Conservation (phyloP, 2,329 filamentous ascomycete genomes). For the Aspergillus quadricinctus region DNA sequence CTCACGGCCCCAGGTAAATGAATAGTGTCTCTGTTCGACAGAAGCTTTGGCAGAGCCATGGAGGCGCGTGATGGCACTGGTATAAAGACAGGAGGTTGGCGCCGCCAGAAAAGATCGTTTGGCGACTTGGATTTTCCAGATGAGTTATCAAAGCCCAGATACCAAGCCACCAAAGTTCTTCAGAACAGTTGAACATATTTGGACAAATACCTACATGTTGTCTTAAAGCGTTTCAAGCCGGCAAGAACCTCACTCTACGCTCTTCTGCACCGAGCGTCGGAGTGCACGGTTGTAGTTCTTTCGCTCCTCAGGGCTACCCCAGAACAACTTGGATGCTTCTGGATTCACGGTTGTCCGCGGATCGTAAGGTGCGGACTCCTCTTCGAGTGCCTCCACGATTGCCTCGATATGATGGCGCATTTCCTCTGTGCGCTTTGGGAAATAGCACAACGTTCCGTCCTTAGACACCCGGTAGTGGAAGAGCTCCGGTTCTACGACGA, state of each 20-base stretch:
- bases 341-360: constrained; percentile 82
- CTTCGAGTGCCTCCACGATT: constrained; percentile 77
- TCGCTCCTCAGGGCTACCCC: constrained; percentile 73
- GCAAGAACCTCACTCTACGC: constrained; percentile 25
- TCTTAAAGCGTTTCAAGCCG: not conserved
- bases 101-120: not conserved
- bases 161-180: not conserved
- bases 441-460: constrained; percentile 80
- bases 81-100: not conserved
- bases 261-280: constrained; percentile 64
- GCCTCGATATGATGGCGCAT: constrained; percentile 78
- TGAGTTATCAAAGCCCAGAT: not conserved
- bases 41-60: not conserved
- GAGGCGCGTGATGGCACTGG: not conserved
- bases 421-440: constrained; percentile 66
- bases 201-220: not conserved
- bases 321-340: constrained; percentile 80
- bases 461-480: constrained; percentile 84
- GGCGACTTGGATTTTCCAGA: not conserved
- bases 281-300: constrained; percentile 80
- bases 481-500: constrained; percentile 72
- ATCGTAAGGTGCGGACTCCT: constrained; percentile 83
- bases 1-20: not conserved
- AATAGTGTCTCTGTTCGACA: not conserved
- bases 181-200: not conserved